Evolutionary conservation across 371 early-diverging fungal species (phyloP).

Genomic region (Rhizopus stolonifer): DNA sequence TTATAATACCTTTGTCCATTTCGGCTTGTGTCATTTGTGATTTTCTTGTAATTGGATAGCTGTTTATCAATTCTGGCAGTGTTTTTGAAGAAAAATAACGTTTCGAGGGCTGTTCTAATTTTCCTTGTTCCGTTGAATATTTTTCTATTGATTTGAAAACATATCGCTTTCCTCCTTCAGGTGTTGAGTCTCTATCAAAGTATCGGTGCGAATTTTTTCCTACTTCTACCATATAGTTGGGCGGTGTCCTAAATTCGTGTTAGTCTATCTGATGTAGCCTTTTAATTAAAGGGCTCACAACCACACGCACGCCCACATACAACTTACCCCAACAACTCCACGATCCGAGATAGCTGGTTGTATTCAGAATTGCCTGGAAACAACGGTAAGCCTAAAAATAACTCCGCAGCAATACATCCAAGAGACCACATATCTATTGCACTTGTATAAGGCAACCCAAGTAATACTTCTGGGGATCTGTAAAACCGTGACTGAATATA

Average conservation of each 20-base stretch:
- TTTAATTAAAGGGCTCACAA: no score
- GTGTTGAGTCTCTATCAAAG: conserved; percentile 61
- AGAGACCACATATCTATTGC: conserved; percentile 99
- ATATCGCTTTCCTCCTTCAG: conserved; percentile 58
- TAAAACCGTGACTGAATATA: conserved; percentile 98
- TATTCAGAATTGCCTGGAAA: conserved; percentile 97
- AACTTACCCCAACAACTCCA: conserved; percentile 82
- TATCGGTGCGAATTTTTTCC: conserved; percentile 85
- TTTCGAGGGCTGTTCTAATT: conserved; percentile 85
- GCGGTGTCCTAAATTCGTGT: conserved; percentile 59
- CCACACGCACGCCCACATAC: neutral
- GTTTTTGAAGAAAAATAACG: conserved; percentile 85
- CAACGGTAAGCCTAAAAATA: conserved; percentile 88
- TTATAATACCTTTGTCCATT: conserved; percentile 63
- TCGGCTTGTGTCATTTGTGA: conserved; percentile 64
- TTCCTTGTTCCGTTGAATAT: conserved; percentile 76
- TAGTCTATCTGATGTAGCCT: neutral
- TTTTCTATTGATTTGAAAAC: conserved; percentile 78
- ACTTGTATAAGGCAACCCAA: conserved; percentile 84
- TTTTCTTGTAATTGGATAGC: conserved; percentile 80
- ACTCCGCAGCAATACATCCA: conserved; percentile 97
- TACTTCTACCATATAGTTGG: conserved; percentile 88
- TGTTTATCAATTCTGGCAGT: conserved; percentile 81
- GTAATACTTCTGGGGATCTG: conserved; percentile 95
- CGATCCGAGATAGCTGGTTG: conserved; percentile 90